Percentiles rank a stretch among this genome's conserved stretches.
These are phyloP conservation scores for Didymosphaeria variabile DNA, from an alignment of 2,329 filamentous ascomycete genomes.

Conservation along the genomic window DNA sequence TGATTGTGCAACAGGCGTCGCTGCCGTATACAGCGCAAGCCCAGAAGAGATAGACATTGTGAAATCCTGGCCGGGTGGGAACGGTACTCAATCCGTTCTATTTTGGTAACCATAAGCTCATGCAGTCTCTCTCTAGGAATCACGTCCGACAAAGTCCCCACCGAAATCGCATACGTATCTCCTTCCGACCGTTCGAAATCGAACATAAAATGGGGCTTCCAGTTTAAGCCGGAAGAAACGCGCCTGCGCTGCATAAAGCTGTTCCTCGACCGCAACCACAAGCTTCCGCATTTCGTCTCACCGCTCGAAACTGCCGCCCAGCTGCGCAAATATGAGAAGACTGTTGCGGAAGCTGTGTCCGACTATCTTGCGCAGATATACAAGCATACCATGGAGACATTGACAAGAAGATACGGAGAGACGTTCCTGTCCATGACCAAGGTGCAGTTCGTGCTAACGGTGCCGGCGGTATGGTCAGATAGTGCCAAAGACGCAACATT, in stretches of 20 bases:
- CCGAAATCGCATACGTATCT: slow-evolving; percentile 70
- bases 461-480: slow-evolving; percentile 83
- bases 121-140: slow-evolving; percentile 55
- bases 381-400: slow-evolving; percentile 79
- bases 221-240: slow-evolving; percentile 80
- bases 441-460: slow-evolving; percentile 79
- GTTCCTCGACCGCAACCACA: slow-evolving; percentile 81
- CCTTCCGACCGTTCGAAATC: slow-evolving; percentile 27
- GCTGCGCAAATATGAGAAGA: slow-evolving; percentile 77
- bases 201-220: slow-evolving; percentile 77
- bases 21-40: slow-evolving; percentile 76
- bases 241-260: slow-evolving; percentile 84
- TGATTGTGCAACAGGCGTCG: slow-evolving; percentile 61
- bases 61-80: slow-evolving; percentile 82
- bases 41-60: slow-evolving; percentile 85
- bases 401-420: slow-evolving; percentile 78
- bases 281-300: slow-evolving; percentile 81
- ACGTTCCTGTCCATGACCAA: slow-evolving; percentile 79
- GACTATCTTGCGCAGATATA: slow-evolving; percentile 82
- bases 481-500: slow-evolving; percentile 85
- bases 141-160: slow-evolving; percentile 87
- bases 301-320: slow-evolving; percentile 79
- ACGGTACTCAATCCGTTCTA: slow-evolving; percentile 57
- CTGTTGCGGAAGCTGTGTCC: slow-evolving; percentile 79
- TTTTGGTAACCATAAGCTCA: slow-evolving; percentile 20